Evolutionary conservation across 176 grass and related monocot genomes (phyloP), one percentile per base, ranked within the genome.

Genomic region (Hyparrhenia diplandra): DNA sequence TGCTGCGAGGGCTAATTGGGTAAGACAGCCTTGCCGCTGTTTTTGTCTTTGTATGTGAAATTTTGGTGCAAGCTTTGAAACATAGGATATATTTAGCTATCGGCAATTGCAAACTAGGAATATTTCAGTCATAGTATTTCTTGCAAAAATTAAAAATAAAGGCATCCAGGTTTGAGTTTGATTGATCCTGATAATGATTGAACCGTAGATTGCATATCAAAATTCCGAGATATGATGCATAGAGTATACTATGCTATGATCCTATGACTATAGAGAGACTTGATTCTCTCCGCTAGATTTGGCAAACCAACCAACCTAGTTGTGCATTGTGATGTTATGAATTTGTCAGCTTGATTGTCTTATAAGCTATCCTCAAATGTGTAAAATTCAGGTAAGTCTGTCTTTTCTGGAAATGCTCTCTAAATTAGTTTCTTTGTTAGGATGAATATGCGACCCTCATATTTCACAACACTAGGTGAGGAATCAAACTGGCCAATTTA

Each of bases 1-100:
- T 41, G 46, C 18, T 29, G 16, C 6, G 4, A 46, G n/a, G 34
- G 35, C 17, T 77, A 14, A 67, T 73, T 59, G 46, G 73, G 88
- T 90, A 86, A 86, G 78, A 36, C 30, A 31, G 31, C 37, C 61
- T 68, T 67, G 67, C 64, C 24, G 36, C 47, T 12, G 40, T 67
- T 73, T 17, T 66, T 32, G 8, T 67, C 2, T 72, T 62, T 68
- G 47, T 24, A 55, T 66, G 41, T 73, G 27, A 65, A 58, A 25
- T 3, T 55, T 63, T 81, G 57, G 34, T 51, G 20, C 43, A n/a
- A n/a, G n/a, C n/a, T n/a, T n/a, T n/a, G n/a, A n/a, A 66, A 36
- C n/a, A 54, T 65, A 73, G 23, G 58, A 35, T 71, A 72, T 25
- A 40, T 76, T 8, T 43, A 40, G 6, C 29, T n/a, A n/a, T n/a